Evolutionary conservation across 768 basidiomycete species (phyloP), one percentile per base, ranked within the genome.

Genomic region (Mycena haematopus): DNA sequence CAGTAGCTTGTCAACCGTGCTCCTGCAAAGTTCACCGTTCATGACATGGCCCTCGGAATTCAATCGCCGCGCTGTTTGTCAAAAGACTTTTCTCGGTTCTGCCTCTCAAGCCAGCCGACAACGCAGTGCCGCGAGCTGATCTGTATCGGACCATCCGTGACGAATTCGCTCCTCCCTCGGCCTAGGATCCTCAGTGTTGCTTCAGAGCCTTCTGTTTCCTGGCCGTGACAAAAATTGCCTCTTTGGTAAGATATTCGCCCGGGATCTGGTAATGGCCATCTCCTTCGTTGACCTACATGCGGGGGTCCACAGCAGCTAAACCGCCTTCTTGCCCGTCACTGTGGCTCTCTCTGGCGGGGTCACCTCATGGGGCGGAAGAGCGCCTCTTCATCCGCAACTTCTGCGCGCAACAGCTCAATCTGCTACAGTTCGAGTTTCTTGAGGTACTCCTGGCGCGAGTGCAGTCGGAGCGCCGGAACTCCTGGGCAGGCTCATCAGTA

Each of bases 361-460:
- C 2, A 57, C 11, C n/a, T 40, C n/a, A 25, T 27, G 11, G 47
- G 46, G 21, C 19, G 47, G 38, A 58, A 58, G 1, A 58, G 25
- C 7, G 36, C 25, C 15, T 58, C 56, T 2, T 58, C 49, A 19
- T 58, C 56, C 11, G 47, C 56, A 27, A 50, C 27, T 11, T 40
- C 47, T 7, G 47, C 47, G 1, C 47, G 56, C 47, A 58, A 22
- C 36, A 50, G 15, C 38, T 50, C 56, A 25, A 50, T 21, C 55
- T 56, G 55, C 7, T 56, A 33, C 15, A 31, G 15, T 21, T 56
- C 45, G 2, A 33, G 55, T 13, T n/a, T n/a, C n/a, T 47, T 40
- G 47, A 50, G 56, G 38, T 58, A 58, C n/a, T n/a, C n/a, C n/a
- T n/a, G n/a, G n/a, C n/a, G 49, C 7, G 47, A 50, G 13, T 29